Evolutionary conservation across 2,329 filamentous ascomycete genomes (phyloP).

Genomic region (Corynespora cassiicola): DNA sequence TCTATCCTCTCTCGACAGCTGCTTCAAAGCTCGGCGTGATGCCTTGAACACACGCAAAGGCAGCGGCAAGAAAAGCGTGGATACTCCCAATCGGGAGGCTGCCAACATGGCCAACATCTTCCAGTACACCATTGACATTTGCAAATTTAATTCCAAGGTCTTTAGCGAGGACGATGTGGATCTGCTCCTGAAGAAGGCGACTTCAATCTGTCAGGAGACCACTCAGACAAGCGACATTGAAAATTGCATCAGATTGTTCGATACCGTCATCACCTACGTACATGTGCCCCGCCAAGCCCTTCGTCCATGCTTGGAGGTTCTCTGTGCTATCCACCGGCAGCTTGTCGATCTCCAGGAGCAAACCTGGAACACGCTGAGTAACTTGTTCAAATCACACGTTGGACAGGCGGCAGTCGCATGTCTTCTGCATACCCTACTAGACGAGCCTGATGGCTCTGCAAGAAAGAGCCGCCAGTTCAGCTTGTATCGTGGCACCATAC

Average conservation of each 20-base stretch:
- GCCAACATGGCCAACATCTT: conserved; percentile 65
- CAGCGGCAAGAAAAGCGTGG: conserved; percentile 29
- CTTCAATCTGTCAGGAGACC: conserved; percentile 73
- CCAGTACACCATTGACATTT: conserved; percentile 68
- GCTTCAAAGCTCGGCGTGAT: conserved; percentile 40
- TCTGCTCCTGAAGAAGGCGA: conserved; percentile 66
- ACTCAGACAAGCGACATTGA: conserved; percentile 69
- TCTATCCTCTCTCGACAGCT: conserved; percentile 35
- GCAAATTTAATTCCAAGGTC: conserved; percentile 78
- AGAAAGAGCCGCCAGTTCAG: conserved; percentile 29
- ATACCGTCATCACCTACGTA: conserved; percentile 75
- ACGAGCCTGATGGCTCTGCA: conserved; percentile 34
- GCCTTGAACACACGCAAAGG: conserved; percentile 30
- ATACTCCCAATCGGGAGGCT: conserved; percentile 30
- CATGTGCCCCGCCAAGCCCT: conserved; percentile 70
- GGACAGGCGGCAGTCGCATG: conserved; percentile 72
- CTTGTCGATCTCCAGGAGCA: conserved; percentile 66
- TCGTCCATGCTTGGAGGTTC: conserved; percentile 70
- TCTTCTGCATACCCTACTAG: conserved; percentile 62
- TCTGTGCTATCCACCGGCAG: conserved; percentile 75
- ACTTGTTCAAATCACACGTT: conserved; percentile 76
- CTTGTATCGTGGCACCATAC: conserved; percentile 36
- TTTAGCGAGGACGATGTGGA: conserved; percentile 68
- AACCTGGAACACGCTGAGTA: conserved; percentile 73
- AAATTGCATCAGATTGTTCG: conserved; percentile 71